These are phyloP conservation scores for Fusarium sp. DNA, from an alignment of 2,329 filamentous ascomycete genomes.

Conservation along the genomic window DNA sequence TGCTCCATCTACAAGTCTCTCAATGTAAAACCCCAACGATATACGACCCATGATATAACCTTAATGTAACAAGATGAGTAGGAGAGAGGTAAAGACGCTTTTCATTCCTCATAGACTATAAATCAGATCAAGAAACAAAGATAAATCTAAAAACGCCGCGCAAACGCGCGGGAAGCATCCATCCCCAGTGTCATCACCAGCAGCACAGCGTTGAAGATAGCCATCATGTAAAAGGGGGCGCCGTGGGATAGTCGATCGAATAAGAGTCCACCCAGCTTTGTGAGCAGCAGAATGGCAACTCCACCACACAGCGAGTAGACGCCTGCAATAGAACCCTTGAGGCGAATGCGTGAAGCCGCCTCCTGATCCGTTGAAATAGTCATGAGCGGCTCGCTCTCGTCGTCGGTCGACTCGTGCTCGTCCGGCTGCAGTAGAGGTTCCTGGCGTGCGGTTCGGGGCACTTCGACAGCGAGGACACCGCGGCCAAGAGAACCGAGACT, in stretches of 20 bases:
- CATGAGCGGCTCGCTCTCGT: slow-evolving; percentile 51
- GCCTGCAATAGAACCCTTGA: slow-evolving; percentile 94
- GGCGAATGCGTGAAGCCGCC: slow-evolving; percentile 59
- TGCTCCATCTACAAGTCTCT: neutral
- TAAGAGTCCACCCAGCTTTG: slow-evolving; percentile 85
- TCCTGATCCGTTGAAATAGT: slow-evolving; percentile 44
- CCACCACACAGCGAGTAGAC: slow-evolving; percentile 93
- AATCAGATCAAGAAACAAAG: neutral
- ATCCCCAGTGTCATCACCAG: slow-evolving; percentile 64
- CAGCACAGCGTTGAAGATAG: slow-evolving; percentile 79
- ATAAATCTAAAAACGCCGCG: slow-evolving; percentile 27
- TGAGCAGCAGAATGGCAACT: slow-evolving; percentile 86
- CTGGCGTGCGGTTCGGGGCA: slow-evolving; percentile 41
- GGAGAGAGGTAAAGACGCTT: slow-evolving; percentile 15
- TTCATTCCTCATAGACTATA: slow-evolving; percentile 25
- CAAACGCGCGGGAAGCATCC: slow-evolving; percentile 55
- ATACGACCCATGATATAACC: neutral
- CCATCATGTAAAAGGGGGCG: slow-evolving; percentile 95
- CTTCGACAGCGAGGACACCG: slow-evolving; percentile 70
- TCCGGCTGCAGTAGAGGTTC: slow-evolving; percentile 46
- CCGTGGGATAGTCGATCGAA: slow-evolving; percentile 79
- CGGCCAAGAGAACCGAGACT: slow-evolving; percentile 86
- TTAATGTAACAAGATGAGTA: neutral
- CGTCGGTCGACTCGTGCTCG: slow-evolving; percentile 53
- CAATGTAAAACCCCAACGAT: neutral